phyloP scores from a whole-genome alignment of 2,329 filamentous ascomycete genomes.

The Arthrocladium fulminans region DNA sequence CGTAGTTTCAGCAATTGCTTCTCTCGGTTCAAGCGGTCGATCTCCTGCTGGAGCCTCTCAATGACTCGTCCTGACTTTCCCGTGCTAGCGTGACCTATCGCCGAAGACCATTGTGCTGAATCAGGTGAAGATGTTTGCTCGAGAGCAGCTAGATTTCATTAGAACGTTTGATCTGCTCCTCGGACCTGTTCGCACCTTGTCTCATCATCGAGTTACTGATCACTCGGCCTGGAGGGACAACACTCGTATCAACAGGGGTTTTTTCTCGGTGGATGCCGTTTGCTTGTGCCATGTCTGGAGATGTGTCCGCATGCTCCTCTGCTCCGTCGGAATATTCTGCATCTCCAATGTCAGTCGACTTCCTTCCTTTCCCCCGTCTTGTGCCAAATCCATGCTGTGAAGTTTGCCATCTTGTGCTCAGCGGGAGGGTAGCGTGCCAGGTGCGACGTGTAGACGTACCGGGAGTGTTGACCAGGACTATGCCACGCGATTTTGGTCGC shows the following conservation, averaged over 20 bases:
- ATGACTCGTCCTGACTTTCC: constrained; percentile 45
- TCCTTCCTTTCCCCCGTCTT: constrained; percentile 3
- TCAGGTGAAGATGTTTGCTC: constrained; percentile 24
- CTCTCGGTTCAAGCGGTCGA: constrained; percentile 41
- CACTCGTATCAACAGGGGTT: constrained; percentile 13
- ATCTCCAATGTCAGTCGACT: constrained; percentile 9
- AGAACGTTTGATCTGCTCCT: background rate
- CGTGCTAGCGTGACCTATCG: constrained; percentile 39
- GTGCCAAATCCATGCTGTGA: background rate
- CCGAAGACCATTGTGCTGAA: constrained; percentile 38
- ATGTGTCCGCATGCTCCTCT: constrained; percentile 10
- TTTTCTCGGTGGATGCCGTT: constrained; percentile 21
- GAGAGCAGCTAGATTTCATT: constrained; percentile 1
- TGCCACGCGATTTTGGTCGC: constrained; percentile 8
- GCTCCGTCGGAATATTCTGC: constrained; percentile 1
- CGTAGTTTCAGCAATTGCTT: constrained; percentile 37
- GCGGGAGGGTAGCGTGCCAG: background rate
- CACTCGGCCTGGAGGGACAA: constrained; percentile 16
- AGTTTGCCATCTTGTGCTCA: background rate
- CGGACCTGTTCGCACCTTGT: constrained; percentile 13
- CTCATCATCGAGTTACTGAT: constrained; percentile 20
- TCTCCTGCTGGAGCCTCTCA: constrained; percentile 42
- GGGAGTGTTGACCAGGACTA: background rate
- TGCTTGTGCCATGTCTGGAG: constrained; percentile 17
- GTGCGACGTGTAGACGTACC: constrained; percentile 5